A percentile compares a stretch with the other conserved stretches of the same genome.
phyloP scores from a whole-genome alignment of 306 rosid genomes.

The Mimosa pudica region DNA sequence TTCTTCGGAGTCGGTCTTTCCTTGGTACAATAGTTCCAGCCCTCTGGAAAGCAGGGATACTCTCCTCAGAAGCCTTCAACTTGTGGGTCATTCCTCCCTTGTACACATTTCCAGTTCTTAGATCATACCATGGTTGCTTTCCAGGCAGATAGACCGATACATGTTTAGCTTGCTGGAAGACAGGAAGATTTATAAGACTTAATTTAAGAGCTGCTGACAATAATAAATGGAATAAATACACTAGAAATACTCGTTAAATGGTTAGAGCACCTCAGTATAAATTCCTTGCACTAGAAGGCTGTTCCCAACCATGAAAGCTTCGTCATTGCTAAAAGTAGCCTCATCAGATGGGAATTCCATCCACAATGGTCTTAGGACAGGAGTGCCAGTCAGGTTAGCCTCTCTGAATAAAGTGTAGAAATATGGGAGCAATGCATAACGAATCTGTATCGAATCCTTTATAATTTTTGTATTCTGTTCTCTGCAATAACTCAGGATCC shows the following conservation, averaged over 20 bases:
- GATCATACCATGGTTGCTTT: conserved; percentile 83
- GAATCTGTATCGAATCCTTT: conserved; percentile 80
- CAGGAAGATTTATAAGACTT: conserved; percentile 23
- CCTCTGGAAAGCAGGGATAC: conserved; percentile 89
- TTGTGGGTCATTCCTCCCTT: conserved; percentile 80
- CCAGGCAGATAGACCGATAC: conserved; percentile 89
- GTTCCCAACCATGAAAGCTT: conserved; percentile 95
- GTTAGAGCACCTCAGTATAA: conserved; percentile 72
- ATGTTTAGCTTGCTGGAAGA: conserved; percentile 66
- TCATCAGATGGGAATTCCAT: conserved; percentile 97
- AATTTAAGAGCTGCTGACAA: conserved; percentile 25
- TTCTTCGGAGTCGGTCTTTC: conserved; percentile 89
- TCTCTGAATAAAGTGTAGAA: conserved; percentile 92
- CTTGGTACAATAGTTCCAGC: conserved; percentile 88
- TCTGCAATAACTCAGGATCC: conserved; percentile 55
- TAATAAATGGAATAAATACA: conserved; percentile 8
- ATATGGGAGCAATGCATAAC: conserved; percentile 86
- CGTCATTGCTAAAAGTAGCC: conserved; percentile 87
- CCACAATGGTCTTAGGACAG: conserved; percentile 92
- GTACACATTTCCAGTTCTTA: conserved; percentile 69
- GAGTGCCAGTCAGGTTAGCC: conserved; percentile 84
- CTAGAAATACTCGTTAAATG: conserved; percentile 17
- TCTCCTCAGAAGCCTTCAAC: conserved; percentile 69
- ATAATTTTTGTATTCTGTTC: conserved; percentile 75
- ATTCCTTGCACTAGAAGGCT: conserved; percentile 94